phyloP scores from a whole-genome alignment of 805 yeast species.

The Saccharomycopsis javanensis region DNA sequence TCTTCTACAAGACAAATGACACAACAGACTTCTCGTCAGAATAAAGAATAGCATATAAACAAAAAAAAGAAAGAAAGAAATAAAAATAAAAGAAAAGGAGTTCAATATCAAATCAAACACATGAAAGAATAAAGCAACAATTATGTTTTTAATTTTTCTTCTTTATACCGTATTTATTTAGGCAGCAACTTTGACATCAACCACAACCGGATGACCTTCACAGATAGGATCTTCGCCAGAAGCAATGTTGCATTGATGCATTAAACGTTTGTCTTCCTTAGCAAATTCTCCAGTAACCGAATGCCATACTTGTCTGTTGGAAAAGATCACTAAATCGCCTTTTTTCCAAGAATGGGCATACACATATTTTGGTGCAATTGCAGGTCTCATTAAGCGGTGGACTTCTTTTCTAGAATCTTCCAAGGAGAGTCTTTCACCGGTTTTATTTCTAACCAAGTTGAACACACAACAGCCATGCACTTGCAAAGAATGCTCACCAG shows the following conservation, averaged over 20 bases:
- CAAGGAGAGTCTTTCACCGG: conserved; percentile 53
- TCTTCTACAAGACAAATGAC: too few species aligned
- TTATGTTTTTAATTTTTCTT: not conserved
- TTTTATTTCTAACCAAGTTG: conserved; percentile 42
- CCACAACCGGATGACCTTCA: conserved; percentile 16
- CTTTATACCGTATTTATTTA: too few species aligned
- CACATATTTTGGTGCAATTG: conserved; percentile 61
- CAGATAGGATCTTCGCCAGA: conserved; percentile 59
- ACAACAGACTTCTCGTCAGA: too few species aligned
- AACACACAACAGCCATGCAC: conserved; percentile 83
- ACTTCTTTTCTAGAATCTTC: conserved; percentile 67
- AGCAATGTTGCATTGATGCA: conserved; percentile 93
- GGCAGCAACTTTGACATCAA: conserved; percentile 5
- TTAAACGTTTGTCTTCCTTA: conserved; percentile 66
- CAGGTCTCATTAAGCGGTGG: conserved; percentile 75
- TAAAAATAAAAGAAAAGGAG: too few species aligned
- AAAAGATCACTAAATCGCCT: conserved; percentile 82
- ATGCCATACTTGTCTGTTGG: conserved; percentile 86
- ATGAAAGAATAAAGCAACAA: not conserved
- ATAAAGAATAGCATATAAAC: too few species aligned
- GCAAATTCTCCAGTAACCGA: conserved; percentile 85
- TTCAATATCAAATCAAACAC: too few species aligned
- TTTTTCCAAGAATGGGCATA: conserved; percentile 76
- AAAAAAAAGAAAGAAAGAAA: too few species aligned
- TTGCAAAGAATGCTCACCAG: conserved; percentile 74